Conservation (phyloP, 805 yeast species). For the Wickerhamiella sorbophila region DNA sequence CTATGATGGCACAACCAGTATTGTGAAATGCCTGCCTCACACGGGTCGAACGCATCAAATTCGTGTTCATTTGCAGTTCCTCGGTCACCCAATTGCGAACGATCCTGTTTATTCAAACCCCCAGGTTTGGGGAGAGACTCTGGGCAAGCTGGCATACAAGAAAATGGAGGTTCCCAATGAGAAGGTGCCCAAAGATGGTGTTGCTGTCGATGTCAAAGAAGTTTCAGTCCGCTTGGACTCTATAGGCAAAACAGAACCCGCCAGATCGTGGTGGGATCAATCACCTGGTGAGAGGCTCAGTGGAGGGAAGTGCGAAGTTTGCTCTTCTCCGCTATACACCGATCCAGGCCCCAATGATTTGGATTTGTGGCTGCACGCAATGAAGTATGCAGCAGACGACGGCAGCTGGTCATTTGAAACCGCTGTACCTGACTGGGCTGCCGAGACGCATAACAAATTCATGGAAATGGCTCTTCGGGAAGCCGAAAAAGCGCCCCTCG, state of each 20-base stretch:
- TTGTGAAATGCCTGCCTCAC: constrained; percentile 71
- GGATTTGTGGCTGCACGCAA: constrained; percentile 85
- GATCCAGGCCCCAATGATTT: constrained; percentile 86
- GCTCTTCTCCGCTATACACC: constrained; percentile 57
- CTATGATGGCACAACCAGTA: constrained; percentile 52
- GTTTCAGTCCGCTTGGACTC: constrained; percentile 39
- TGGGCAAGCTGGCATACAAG: constrained; percentile 37
- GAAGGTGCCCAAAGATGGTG: constrained; percentile 23
- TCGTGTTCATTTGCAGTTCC: constrained; percentile 74
- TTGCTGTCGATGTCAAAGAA: constrained; percentile 27
- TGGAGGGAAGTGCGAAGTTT: constrained; percentile 45
- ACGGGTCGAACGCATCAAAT: constrained; percentile 96
- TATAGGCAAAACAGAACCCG: constrained; percentile 56
- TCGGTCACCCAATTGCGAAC: constrained; percentile 85
- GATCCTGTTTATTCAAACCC: constrained; percentile 81
- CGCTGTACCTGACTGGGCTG: constrained; percentile 72
- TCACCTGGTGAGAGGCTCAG: constrained; percentile 50
- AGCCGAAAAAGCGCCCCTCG: constrained; percentile 68
- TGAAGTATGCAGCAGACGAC: constrained; percentile 42
- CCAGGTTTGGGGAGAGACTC: constrained; percentile 58
- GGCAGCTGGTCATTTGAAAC: constrained; percentile 59
- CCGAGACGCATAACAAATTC: constrained; percentile 38
- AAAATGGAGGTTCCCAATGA: not conserved
- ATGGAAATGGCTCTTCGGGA: constrained; percentile 68
- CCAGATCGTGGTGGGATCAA: constrained; percentile 43